phyloP scores from a whole-genome alignment of 257 asterid genomes.

The Ocimum tenuiflorum region DNA sequence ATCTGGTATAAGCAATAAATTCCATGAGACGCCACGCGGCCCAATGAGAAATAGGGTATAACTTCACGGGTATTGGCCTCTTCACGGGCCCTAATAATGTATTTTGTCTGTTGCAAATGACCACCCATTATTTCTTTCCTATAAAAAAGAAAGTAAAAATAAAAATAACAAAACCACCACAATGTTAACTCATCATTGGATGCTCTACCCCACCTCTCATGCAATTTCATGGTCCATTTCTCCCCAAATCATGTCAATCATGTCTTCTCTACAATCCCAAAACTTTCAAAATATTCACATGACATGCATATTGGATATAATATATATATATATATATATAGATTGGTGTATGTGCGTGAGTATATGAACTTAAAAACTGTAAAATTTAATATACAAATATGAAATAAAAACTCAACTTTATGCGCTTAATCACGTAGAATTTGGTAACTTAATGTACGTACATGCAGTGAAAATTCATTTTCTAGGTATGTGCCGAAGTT shows the following conservation, averaged over 20 bases:
- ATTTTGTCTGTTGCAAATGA: not conserved
- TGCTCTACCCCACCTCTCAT: conserved; percentile 18
- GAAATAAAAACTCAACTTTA: too few species aligned
- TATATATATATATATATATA: not conserved
- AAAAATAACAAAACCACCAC: not conserved
- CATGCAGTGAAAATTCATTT: too few species aligned
- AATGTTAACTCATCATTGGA: not conserved
- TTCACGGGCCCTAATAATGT: not conserved
- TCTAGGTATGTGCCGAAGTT: too few species aligned
- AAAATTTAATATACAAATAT: too few species aligned
- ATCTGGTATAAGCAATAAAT: too few species aligned
- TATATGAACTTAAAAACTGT: too few species aligned
- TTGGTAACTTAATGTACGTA: too few species aligned
- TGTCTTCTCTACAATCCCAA: not conserved
- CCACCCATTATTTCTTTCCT: not conserved
- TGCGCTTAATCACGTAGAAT: too few species aligned
- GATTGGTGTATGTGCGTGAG: too few species aligned
- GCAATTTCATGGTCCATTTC: conserved; percentile 15
- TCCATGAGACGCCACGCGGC: too few species aligned
- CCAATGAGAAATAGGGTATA: too few species aligned
- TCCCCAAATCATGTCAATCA: not conserved
- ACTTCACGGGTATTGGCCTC: not conserved
- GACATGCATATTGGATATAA: too few species aligned
- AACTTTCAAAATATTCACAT: not conserved
- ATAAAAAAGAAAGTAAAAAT: not conserved